A percentile compares a stretch with the other conserved stretches of the same genome.
phyloP scores from a whole-genome alignment of 2,329 filamentous ascomycete species.

The Xylariaceae sp. region DNA sequence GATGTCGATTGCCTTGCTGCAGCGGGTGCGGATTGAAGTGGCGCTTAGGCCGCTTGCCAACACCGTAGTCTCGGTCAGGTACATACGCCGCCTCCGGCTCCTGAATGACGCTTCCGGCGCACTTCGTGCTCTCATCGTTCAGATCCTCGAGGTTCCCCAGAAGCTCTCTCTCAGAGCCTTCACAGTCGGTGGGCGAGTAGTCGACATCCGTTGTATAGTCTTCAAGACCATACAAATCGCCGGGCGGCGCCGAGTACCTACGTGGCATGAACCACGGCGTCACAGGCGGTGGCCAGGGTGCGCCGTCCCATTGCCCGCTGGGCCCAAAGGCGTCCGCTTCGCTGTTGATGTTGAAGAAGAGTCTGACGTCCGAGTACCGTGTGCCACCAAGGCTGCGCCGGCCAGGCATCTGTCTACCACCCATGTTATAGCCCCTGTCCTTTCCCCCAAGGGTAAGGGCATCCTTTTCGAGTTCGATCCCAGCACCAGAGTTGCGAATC shows the following conservation, averaged over 20 bases:
- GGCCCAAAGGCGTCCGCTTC: constrained; percentile 2
- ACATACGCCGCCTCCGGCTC: constrained; percentile 7
- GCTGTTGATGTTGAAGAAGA: constrained; percentile 1
- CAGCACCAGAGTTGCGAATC: background rate
- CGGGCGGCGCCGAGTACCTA: background rate
- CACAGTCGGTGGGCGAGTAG: constrained; percentile 1
- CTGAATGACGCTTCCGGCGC: constrained; percentile 6
- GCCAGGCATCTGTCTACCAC: background rate
- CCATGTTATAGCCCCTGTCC: constrained; percentile 3
- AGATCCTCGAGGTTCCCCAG: constrained; percentile 1
- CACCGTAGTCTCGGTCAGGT: no score
- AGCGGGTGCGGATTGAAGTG: constrained; percentile 2
- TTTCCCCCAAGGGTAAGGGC: constrained; percentile 1
- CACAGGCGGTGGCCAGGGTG: constrained; percentile 13
- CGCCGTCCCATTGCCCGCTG: constrained; percentile 7
- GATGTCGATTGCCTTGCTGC: background rate
- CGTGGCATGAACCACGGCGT: no score
- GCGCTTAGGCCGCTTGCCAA: no score
- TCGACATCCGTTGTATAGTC: constrained; percentile 9
- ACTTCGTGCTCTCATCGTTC: constrained; percentile 4
- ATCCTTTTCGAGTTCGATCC: constrained; percentile 4
- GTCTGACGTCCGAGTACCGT: background rate
- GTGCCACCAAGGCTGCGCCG: no score
- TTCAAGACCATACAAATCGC: background rate
- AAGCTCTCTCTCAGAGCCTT: constrained; percentile 11